phyloP scores from a whole-genome alignment of 768 basidiomycete genomes.

The Lepiota brunneoincarnata region DNA sequence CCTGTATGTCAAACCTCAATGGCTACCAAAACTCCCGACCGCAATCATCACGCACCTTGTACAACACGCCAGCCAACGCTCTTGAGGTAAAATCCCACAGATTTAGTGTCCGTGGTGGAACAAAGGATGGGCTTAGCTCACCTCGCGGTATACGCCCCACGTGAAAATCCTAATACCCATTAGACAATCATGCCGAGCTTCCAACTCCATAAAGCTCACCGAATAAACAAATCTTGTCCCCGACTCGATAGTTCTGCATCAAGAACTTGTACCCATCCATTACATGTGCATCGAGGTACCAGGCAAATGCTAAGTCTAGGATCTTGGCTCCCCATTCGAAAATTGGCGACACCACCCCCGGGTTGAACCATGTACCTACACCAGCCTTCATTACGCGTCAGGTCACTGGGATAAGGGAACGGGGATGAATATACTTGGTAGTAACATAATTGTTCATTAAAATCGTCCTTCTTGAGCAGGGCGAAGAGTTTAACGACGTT shows the following conservation, averaged over 20 bases:
- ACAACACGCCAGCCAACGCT: slow-evolving; percentile 71
- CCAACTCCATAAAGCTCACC: slow-evolving; percentile 39
- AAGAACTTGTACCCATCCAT: slow-evolving; percentile 74
- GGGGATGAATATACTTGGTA: slow-evolving; percentile 52
- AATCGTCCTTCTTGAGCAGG: slow-evolving; percentile 60
- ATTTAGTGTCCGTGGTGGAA: neutral
- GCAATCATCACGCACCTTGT: slow-evolving; percentile 44
- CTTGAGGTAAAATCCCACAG: slow-evolving; percentile 45
- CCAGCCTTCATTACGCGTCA: slow-evolving; percentile 23
- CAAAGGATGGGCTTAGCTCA: slow-evolving; percentile 32
- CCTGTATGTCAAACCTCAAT: slow-evolving; percentile 31
- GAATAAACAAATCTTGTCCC: slow-evolving; percentile 75
- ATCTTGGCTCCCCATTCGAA: slow-evolving; percentile 58
- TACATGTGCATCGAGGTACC: slow-evolving; percentile 73
- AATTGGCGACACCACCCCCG: slow-evolving; percentile 64
- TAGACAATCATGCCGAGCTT: neutral
- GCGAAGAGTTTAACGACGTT: slow-evolving; percentile 72
- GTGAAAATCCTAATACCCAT: slow-evolving; percentile 65
- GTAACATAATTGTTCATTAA: slow-evolving; percentile 58
- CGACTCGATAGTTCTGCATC: slow-evolving; percentile 73
- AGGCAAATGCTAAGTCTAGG: slow-evolving; percentile 69
- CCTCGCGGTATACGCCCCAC: slow-evolving; percentile 48
- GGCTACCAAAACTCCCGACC: neutral
- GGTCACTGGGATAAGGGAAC: slow-evolving; percentile 27
- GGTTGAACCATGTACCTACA: slow-evolving; percentile 51